Evolutionary conservation across 1,284 basidiomycete species (phyloP).

Genomic region (Boletellus deceptivus): DNA sequence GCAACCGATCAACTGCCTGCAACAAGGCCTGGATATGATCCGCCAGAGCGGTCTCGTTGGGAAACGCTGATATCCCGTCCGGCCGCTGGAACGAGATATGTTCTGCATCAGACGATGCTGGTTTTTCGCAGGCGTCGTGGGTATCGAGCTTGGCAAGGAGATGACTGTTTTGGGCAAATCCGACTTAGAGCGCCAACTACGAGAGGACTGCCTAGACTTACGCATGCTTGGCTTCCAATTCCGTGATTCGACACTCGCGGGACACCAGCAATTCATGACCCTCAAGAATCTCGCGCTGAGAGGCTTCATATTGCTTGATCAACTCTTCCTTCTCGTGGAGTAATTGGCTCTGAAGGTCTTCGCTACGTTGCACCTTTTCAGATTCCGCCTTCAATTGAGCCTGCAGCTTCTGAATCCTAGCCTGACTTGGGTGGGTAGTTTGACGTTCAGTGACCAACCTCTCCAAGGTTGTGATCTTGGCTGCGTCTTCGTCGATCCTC

Average conservation of each 20-base stretch:
- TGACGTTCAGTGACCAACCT: slow-evolving; percentile 40
- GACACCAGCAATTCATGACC: slow-evolving; percentile 9
- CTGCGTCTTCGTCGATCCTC: slow-evolving; percentile 66
- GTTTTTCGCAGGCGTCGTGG: not conserved
- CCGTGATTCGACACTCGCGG: slow-evolving; percentile 22
- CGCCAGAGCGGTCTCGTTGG: slow-evolving; percentile 37
- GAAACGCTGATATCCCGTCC: slow-evolving; percentile 3
- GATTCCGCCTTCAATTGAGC: slow-evolving; percentile 43
- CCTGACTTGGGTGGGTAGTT: slow-evolving; percentile 37
- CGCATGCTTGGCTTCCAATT: slow-evolving; percentile 22
- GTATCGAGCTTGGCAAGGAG: slow-evolving; percentile 21
- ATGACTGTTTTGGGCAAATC: slow-evolving; percentile 14
- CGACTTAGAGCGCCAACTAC: not conserved
- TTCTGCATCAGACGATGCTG: slow-evolving; percentile 1
- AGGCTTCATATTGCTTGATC: slow-evolving; percentile 9
- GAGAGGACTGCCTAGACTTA: slow-evolving; percentile 13
- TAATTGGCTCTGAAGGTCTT: slow-evolving; percentile 34
- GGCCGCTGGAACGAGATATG: not conserved
- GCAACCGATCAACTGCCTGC: slow-evolving; percentile 61
- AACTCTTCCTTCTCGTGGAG: slow-evolving; percentile 31
- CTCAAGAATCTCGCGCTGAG: slow-evolving; percentile 15
- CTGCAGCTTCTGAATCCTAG: slow-evolving; percentile 41
- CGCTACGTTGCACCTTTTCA: slow-evolving; percentile 37
- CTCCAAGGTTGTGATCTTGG: slow-evolving; percentile 55
- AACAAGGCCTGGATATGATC: slow-evolving; percentile 55